Evolutionary conservation across 2,329 filamentous ascomycete species (phyloP).

Genomic region (Rutstroemia sp.): DNA sequence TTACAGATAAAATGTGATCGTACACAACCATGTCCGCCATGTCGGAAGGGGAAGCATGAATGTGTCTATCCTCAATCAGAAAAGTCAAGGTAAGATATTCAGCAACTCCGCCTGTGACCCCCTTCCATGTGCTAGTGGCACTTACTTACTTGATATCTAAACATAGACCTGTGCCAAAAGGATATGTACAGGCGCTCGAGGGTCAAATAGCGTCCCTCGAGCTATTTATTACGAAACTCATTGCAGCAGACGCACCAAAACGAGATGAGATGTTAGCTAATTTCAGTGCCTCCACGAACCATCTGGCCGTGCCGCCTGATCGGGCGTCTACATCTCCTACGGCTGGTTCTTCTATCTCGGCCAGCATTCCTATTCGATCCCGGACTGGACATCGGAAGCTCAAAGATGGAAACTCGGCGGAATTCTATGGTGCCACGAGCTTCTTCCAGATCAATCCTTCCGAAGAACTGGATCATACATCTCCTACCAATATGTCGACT

Average conservation of each 20-base stretch:
- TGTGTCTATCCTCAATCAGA: constrained; percentile 36
- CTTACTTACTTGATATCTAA: not conserved
- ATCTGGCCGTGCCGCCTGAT: constrained; percentile 2
- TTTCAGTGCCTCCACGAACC: constrained; percentile 25
- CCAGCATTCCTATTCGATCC: constrained; percentile 23
- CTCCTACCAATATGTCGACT: not conserved
- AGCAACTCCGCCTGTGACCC: not conserved
- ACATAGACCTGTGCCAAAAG: constrained; percentile 37
- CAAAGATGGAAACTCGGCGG: constrained; percentile 33
- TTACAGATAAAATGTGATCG: constrained; percentile 44
- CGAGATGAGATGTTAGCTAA: constrained; percentile 37
- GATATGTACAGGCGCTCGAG: constrained; percentile 41
- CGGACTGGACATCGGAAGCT: constrained; percentile 33
- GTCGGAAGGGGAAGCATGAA: constrained; percentile 35
- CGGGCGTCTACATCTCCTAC: not conserved
- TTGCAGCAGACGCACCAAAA: constrained; percentile 33
- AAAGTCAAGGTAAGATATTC: constrained; percentile 33
- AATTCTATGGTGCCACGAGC: constrained; percentile 43
- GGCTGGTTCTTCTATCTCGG: constrained; percentile 9
- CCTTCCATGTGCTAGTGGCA: not conserved
- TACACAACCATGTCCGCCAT: constrained; percentile 42
- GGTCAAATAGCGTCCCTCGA: constrained; percentile 40
- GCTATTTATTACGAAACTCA: constrained; percentile 37
- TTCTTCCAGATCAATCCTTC: constrained; percentile 34
- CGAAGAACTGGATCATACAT: constrained; percentile 11